Evolutionary conservation across 768 basidiomycete species (phyloP), one percentile per base, ranked within the genome.

Genomic region (Galerina sulciceps): DNA sequence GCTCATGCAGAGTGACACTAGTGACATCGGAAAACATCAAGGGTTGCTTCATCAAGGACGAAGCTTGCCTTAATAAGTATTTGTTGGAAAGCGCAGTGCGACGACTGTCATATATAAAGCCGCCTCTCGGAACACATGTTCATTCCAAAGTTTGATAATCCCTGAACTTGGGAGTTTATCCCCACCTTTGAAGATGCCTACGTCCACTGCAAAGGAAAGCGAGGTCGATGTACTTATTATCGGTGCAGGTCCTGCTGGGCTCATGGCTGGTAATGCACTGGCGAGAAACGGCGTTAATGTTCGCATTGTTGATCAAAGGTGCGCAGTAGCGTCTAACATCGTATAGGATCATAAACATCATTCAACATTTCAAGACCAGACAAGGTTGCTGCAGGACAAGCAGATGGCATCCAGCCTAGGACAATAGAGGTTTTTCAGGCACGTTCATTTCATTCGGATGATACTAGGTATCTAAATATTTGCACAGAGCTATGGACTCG

Each of bases 401-500:
- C 85, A 6, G 85, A 86, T 65, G 85, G 85, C 4, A 82, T 86
- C 51, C 82, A 83, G 65, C 84, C 84, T 3, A 70, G 84, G 51
- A 83, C 80, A 2, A 73, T 81, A 8, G 82, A 84, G 69, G 81
- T 86, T 2, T 68, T 86, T 14, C 81, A 85, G 77, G 84, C 82
- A 50, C 45, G 53, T 37, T 14, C 13, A 4, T 36, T 8, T 10
- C 48, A 15, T 37, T 47, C 13, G 34, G 17, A 15, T 11, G 6
- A 45, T 6, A 34, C 26, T 14, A 11, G 43, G 35, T 46, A 10
- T 20, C 14, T 18, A 22, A 5, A 31, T n/a, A 9, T 26, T 50
- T 18, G 17, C 10, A 8, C 51, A 92, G 90, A 93, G 90, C 60
- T 92, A 93, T 72, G 91, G 90, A 6, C 79, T 93, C 6, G 88